Conservation (phyloP, 2,329 filamentous ascomycete species). For the Escovopsis sp. region DNA sequence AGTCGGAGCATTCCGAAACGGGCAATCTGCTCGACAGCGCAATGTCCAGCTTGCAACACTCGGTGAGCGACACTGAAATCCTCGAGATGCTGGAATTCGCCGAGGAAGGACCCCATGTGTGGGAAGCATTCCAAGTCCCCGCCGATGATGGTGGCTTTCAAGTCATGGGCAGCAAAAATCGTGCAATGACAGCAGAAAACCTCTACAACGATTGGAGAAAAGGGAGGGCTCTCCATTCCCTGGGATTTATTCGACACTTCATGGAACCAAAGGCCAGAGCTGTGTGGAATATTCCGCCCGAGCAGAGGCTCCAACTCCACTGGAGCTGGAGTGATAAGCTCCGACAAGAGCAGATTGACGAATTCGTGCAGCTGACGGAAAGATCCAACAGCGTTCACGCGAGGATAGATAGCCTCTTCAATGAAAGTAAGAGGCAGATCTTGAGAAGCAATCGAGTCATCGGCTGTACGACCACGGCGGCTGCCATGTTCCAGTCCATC, state of each 20-base stretch:
- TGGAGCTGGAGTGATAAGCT: conserved; percentile 30
- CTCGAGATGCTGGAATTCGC: conserved; percentile 33
- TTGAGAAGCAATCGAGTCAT: conserved; percentile 46
- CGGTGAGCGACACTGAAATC: too few species aligned
- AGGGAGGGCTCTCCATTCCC: not conserved
- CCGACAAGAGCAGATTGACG: conserved; percentile 33
- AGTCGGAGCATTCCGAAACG: too few species aligned
- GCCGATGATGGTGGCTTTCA: conserved; percentile 28
- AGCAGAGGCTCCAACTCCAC: conserved; percentile 21
- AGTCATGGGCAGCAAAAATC: conserved; percentile 30
- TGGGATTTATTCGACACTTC: not conserved
- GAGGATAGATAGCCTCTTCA: conserved; percentile 28
- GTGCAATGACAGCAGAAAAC: conserved; percentile 17
- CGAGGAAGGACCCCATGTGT: conserved; percentile 33
- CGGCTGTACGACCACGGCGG: conserved; percentile 56
- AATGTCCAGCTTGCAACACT: too few species aligned
- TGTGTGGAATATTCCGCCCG: conserved; percentile 38
- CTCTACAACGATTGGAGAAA: conserved; percentile 11
- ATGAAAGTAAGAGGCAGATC: conserved; percentile 25
- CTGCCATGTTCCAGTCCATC: conserved; percentile 43
- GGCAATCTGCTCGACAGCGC: too few species aligned
- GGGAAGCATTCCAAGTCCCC: conserved; percentile 41
- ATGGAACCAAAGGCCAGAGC: conserved; percentile 13
- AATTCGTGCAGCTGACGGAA: conserved; percentile 22
- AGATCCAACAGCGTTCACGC: conserved; percentile 28